phyloP scores from a whole-genome alignment of 306 rosid genomes.

The Canavalia gladiata region DNA sequence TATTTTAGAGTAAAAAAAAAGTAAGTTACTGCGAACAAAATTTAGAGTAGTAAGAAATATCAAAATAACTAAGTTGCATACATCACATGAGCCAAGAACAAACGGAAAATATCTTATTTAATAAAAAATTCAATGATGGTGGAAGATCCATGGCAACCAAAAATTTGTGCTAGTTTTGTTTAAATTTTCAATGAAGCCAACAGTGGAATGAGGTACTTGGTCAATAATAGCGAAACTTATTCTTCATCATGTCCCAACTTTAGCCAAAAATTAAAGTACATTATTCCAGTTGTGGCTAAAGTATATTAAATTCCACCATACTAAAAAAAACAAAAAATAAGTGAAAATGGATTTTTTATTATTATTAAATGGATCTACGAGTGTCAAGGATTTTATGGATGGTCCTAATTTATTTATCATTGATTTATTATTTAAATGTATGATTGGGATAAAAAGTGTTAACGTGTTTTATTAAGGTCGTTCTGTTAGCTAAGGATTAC shows the following conservation, averaged over 20 bases:
- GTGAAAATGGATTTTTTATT: too few relatives aligned
- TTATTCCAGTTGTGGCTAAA: conserved; percentile 10
- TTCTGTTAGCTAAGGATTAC: too few relatives aligned
- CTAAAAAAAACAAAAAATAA: background rate
- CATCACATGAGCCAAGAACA: background rate
- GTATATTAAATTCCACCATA: background rate
- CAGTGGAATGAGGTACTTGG: background rate
- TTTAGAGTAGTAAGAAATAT: background rate
- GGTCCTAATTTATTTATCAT: too few relatives aligned
- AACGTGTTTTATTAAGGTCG: too few relatives aligned
- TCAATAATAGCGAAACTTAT: conserved; percentile 12
- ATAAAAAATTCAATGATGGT: too few relatives aligned
- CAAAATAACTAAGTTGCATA: background rate
- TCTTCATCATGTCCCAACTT: background rate
- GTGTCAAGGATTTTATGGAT: too few relatives aligned
- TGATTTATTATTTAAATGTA: too few relatives aligned
- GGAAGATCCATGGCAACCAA: background rate
- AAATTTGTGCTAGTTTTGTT: background rate
- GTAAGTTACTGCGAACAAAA: background rate
- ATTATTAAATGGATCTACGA: too few relatives aligned
- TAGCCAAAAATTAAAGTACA: background rate
- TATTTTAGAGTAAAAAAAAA: background rate
- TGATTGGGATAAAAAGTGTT: too few relatives aligned
- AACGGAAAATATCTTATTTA: too few relatives aligned
- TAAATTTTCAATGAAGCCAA: background rate